These are phyloP conservation scores for Lachnellula occidentalis DNA, from an alignment of 2,329 filamentous ascomycete species.

Conservation along the genomic window DNA sequence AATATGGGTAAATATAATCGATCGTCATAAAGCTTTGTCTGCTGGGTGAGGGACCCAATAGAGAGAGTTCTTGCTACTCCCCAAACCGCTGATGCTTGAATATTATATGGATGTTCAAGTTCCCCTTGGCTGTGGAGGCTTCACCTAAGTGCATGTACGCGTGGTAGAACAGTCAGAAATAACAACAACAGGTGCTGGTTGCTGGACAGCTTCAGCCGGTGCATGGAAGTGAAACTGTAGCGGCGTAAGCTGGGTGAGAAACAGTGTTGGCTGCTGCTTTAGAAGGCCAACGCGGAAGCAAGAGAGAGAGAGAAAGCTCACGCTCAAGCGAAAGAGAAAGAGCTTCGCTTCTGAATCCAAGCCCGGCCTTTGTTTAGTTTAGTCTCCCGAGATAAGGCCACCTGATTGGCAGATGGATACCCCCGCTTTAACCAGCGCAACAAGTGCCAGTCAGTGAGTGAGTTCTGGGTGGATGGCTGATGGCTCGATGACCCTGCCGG, in stretches of 20 bases:
- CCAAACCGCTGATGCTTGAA: background rate
- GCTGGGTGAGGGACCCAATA: background rate
- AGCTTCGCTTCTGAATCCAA: background rate
- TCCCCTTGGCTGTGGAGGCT: background rate
- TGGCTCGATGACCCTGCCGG: background rate
- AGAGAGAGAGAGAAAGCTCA: background rate
- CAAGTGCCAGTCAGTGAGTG: background rate
- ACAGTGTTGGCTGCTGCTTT: background rate
- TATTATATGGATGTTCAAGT: background rate
- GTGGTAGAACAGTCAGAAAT: background rate
- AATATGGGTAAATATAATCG: slow-evolving; percentile 15
- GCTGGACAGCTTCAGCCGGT: background rate
- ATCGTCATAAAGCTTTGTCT: background rate
- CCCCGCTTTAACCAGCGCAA: background rate
- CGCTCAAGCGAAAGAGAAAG: background rate
- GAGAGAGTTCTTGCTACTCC: background rate
- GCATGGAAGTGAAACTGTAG: background rate
- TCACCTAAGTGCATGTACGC: background rate
- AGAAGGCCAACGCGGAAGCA: background rate
- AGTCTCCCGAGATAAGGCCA: background rate
- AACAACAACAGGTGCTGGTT: background rate
- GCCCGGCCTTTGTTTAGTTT: background rate
- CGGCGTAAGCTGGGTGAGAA: background rate
- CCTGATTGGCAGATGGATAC: background rate
- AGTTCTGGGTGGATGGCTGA: background rate